A percentile compares a stretch with the other conserved stretches of the same genome.
Conservation (phyloP, 371 early-diverging fungal species). For the Globomyces sp. region DNA sequence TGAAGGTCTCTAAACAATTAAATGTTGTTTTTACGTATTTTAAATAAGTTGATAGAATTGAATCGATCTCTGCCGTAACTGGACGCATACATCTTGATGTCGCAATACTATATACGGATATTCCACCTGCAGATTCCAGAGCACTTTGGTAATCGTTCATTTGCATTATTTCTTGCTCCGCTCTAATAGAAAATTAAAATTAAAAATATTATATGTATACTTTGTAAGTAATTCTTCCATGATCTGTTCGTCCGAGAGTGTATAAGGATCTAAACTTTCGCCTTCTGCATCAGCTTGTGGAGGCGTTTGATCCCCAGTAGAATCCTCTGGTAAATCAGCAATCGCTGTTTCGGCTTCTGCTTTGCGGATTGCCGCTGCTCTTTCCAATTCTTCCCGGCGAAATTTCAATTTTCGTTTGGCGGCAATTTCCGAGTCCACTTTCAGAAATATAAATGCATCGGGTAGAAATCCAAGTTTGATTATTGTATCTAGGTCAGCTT, state of each 20-base stretch:
- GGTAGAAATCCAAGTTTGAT: conserved; percentile 35
- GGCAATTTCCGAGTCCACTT: conserved; percentile 37
- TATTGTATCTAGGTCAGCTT: conserved; percentile 39
- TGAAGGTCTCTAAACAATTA: conserved; percentile 32
- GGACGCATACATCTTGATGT: conserved; percentile 35
- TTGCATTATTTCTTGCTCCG: conserved; percentile 36
- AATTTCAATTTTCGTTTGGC: conserved; percentile 32
- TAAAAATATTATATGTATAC: conserved; percentile 15
- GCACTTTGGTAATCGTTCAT: conserved; percentile 32
- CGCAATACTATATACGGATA: conserved; percentile 39
- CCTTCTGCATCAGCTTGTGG: conserved; percentile 7
- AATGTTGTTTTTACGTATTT: conserved; percentile 31
- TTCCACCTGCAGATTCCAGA: conserved; percentile 27
- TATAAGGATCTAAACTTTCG: not conserved
- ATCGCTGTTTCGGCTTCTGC: conserved; percentile 1
- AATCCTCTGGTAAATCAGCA: no score
- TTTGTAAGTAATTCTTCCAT: conserved; percentile 30
- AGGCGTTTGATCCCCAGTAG: not conserved
- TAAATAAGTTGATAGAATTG: conserved; percentile 28
- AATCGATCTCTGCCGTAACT: conserved; percentile 27
- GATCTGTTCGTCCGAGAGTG: conserved; percentile 25
- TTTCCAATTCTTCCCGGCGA: conserved; percentile 1
- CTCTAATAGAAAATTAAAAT: conserved; percentile 18
- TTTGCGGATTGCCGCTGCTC: not conserved
- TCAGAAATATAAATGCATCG: conserved; percentile 43